These are phyloP conservation scores for Phytopythium kandeliae DNA, from an alignment of 352 stramenopile species.

Conservation along the genomic window DNA sequence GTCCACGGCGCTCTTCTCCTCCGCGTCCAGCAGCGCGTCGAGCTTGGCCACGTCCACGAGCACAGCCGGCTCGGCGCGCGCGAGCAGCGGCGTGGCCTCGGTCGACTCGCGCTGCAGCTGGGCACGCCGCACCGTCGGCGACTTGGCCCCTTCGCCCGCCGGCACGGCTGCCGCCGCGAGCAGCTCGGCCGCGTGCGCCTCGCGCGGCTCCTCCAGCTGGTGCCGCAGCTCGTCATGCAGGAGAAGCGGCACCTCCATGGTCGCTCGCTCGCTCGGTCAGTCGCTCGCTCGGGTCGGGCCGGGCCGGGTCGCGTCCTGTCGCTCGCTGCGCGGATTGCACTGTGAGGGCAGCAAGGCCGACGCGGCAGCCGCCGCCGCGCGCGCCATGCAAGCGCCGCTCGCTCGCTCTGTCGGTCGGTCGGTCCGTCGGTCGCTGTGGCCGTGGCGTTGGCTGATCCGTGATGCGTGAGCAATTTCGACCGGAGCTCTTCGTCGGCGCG, in stretches of 20 bases:
- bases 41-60: constrained; percentile 23
- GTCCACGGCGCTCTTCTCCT: constrained; percentile 23
- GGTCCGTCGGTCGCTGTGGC: too few species aligned
- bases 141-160: constrained; percentile 8
- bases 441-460: neutral
- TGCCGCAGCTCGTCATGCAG: constrained; percentile 49
- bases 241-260: constrained; percentile 43
- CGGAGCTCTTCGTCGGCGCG: too few species aligned
- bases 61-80: constrained; percentile 5
- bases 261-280: neutral
- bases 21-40: constrained; percentile 26
- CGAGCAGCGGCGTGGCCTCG: constrained; percentile 21
- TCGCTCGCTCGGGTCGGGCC: neutral
- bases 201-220: constrained; percentile 35
- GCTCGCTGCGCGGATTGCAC: constrained; percentile 4
- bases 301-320: neutral
- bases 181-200: constrained; percentile 20
- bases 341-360: too few species aligned
- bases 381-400: too few species aligned
- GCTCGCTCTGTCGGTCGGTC: too few species aligned
- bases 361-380: too few species aligned
- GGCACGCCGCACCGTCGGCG: constrained; percentile 1
- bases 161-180: constrained; percentile 8
- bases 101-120: constrained; percentile 1
- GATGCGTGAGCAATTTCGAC: neutral